Base-by-base conservation (phyloP, 1,284 basidiomycete genomes). In the Leccinum holopus region DNA sequence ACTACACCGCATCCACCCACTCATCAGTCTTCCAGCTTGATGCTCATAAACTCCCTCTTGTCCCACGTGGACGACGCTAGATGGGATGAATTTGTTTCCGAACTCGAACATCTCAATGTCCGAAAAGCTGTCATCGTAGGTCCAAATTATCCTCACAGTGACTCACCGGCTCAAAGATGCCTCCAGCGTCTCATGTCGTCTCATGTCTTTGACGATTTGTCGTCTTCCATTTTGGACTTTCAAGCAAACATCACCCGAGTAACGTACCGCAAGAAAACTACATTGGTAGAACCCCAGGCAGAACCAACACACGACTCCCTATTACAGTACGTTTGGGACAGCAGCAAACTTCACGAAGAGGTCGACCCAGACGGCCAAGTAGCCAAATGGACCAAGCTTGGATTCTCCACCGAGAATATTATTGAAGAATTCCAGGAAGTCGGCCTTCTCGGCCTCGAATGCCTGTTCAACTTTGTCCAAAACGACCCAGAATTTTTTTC, bases 151-250 rank as follows among this genome's bases (percentile, higher is more conserved):
- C 32, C 21, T 6, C 12, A 25, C 16, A 9, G 44, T 57, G 32
- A 39, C 33, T 18, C n/a, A 18, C 21, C 44, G 47, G 49, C 63
- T 75, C 18, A 74, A 59, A 35, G 47, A 7, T 33, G 1, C 16
- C 21, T 58, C 25, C 69, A 95, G 93, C 87, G 91, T 61, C 81
- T 95, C 35, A 96, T 97, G 88, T 90, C 92, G 14, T 83, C 90
- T 16, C 92, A 92, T 71, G 90, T 90, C 28, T 87, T 90, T 52
- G 94, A 96, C 67, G 94, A 96, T 72, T 80, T 94, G 55, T 87
- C 89, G 3, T 93, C 90, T 0, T 91, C 89, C 65, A 93, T 97
- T 59, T 83, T 97, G 61, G 92, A 96, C 69, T 97, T 97, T 75
- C 95, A 97, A 80, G 87, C 91, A 49, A 94, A 94, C 74, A 87